A percentile compares a stretch with the other conserved stretches of the same genome.
Conservation (phyloP, 495 filamentous ascomycete species). For the Xylaria sp. region DNA sequence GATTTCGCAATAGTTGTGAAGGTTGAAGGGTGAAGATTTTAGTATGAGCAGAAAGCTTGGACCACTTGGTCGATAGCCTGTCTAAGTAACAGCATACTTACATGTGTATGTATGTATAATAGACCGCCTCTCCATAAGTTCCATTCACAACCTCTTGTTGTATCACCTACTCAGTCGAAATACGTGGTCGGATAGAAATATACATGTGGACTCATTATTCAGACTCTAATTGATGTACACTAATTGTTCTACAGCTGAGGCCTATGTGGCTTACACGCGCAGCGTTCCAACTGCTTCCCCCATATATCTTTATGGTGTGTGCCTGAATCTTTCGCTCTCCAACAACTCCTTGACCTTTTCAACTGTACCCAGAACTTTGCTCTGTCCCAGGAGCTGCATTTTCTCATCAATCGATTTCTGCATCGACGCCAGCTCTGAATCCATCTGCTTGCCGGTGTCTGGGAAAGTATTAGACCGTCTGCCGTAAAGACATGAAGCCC, state of each 20-base stretch:
- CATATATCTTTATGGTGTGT: conserved; percentile 24
- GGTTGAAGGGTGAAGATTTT: conserved; percentile 16
- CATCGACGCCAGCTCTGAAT: conserved; percentile 62
- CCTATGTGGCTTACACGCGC: conserved; percentile 2
- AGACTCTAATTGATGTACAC: conserved; percentile 26
- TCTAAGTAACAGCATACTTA: too few species aligned
- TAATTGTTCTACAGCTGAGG: conserved; percentile 19
- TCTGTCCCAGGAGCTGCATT: conserved; percentile 68
- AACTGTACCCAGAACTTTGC: conserved; percentile 56
- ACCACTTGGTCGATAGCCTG: conserved; percentile 4
- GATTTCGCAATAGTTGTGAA: background rate
- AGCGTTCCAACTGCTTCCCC: background rate
- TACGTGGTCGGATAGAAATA: background rate
- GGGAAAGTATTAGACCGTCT: conserved; percentile 30
- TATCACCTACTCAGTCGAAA: too few species aligned
- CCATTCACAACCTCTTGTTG: background rate
- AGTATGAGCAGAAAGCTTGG: conserved; percentile 20
- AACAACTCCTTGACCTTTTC: conserved; percentile 64
- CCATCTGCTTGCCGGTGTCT: conserved; percentile 74
- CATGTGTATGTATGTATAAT: too few species aligned
- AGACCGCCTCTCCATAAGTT: background rate
- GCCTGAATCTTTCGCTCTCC: conserved; percentile 55
- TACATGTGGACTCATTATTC: conserved; percentile 18
- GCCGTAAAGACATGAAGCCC: background rate
- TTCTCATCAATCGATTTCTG: conserved; percentile 66